These are phyloP conservation scores for Pseudopithomyces maydicus DNA, from an alignment of 2,329 filamentous ascomycete genomes.

Conservation along the genomic window DNA sequence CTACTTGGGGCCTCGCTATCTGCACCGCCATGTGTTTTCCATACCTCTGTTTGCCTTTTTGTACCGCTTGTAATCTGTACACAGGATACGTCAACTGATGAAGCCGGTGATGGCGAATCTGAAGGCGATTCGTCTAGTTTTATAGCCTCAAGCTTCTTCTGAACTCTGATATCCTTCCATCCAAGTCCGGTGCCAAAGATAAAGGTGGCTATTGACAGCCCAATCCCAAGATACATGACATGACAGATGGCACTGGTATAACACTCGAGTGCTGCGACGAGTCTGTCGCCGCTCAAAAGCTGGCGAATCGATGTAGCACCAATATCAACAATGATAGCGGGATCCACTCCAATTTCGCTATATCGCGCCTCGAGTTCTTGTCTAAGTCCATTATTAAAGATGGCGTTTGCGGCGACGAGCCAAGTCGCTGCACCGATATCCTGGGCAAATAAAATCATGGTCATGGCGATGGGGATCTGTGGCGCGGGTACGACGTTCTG, in stretches of 20 bases:
- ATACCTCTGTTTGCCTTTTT: too few relatives aligned
- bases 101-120: neutral
- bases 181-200: neutral
- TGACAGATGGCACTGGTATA: neutral
- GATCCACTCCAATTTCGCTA: neutral
- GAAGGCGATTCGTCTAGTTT: neutral
- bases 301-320: neutral
- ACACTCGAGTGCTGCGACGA: neutral
- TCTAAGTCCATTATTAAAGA: constrained; percentile 6
- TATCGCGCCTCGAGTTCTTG: neutral
- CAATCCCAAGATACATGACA: neutral
- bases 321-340: neutral
- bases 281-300: neutral
- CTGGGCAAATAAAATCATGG: constrained; percentile 32
- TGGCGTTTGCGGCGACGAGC: constrained; percentile 22
- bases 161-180: neutral
- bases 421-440: constrained; percentile 31
- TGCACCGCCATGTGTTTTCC: too few relatives aligned
- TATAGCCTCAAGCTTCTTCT: neutral
- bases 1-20: too few relatives aligned
- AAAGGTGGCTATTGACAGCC: neutral
- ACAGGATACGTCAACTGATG: too few relatives aligned
- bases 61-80: too few relatives aligned
- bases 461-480: constrained; percentile 28
- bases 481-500: constrained; percentile 21